Base-by-base conservation (phyloP, 2,329 filamentous ascomycete species). In the Coniochaeta prunicola region DNA sequence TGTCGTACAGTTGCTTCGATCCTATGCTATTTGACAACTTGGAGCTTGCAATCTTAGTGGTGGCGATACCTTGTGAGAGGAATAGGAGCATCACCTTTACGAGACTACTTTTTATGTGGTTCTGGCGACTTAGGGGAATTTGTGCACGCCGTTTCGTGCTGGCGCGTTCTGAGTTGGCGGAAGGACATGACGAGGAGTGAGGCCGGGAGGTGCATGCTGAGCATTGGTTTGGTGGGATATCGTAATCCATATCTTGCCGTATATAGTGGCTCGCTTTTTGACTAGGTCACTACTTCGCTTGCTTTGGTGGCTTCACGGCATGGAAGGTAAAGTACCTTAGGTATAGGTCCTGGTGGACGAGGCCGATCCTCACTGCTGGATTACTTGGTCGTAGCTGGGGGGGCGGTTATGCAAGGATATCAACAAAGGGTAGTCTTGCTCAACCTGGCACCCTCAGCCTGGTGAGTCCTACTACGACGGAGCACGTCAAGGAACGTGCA, bases 221-320 rank as follows among this genome's bases (percentile, higher is more conserved):
- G 26, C 24, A 50, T 50, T 7, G 40, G 21, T 50, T 26, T 21
- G 45, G 45, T 30, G 21, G 45, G 45, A 28, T 63, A 58, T 63
- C 62, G 66, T 67, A 68, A 66, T 66, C 62, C 64, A 57, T 63
- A 64, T 65, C 57, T 59, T 62, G 63, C 60, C 63, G 64, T 68
- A 67, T 67, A 66, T 67, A 68, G 65, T 64, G 60, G 64, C 63
- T 40, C 60, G 57, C 50, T 62, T 54, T 56, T 59, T 64, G 63
- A 53, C 34, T 45, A 2, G 21, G 15, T 30, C 45, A 30, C 17
- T n/a, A 4, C 45, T 24, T 26, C 24, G 9, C 4, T 42, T 4
- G n/a, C 17, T 40, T 4, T n/a, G 38, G 19, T 45, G 12, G 40
- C 40, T 13, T 45, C 19, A 10, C 19, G 9, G 40, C n/a, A 10